A percentile compares a stretch with the other conserved stretches of the same genome.
These are phyloP conservation scores for Maudiozyma serrabonitensis DNA, from an alignment of 805 yeast genomes.

Conservation along the genomic window DNA sequence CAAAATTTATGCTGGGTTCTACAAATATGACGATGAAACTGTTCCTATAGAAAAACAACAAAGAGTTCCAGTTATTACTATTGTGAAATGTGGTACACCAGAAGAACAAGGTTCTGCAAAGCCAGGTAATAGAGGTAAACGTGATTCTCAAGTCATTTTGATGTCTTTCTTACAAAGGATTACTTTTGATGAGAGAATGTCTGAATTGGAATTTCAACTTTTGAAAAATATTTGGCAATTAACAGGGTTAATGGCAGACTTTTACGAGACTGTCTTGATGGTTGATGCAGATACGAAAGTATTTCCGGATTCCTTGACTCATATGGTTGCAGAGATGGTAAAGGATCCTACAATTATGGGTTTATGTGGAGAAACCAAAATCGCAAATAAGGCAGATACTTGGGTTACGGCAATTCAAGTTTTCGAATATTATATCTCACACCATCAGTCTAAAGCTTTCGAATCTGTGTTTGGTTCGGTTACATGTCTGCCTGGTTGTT, in stretches of 20 bases:
- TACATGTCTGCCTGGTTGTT: slow-evolving; percentile 93
- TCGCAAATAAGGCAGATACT: slow-evolving; percentile 67
- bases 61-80: slow-evolving; percentile 65
- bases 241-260: slow-evolving; percentile 76
- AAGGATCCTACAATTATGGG: slow-evolving; percentile 85
- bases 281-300: slow-evolving; percentile 93
- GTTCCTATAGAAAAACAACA: slow-evolving; percentile 77
- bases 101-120: slow-evolving; percentile 58
- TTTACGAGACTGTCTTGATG: slow-evolving; percentile 77
- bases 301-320: slow-evolving; percentile 78
- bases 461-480: slow-evolving; percentile 94
- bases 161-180: slow-evolving; percentile 85
- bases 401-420: slow-evolving; percentile 95
- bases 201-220: slow-evolving; percentile 75
- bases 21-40: slow-evolving; percentile 69
- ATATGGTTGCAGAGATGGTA: slow-evolving; percentile 84
- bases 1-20: slow-evolving; percentile 89
- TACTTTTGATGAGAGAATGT: slow-evolving; percentile 90
- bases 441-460: slow-evolving; percentile 89
- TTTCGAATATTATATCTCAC: slow-evolving; percentile 86
- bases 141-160: slow-evolving; percentile 85
- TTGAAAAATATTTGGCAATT: slow-evolving; percentile 66
- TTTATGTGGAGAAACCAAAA: slow-evolving; percentile 89
- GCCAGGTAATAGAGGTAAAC: slow-evolving; percentile 94
- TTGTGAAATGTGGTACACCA: slow-evolving; percentile 86